Evolutionary conservation across 805 yeast genomes (phyloP).

Genomic region (Kodamaea hsintzibuensis): DNA sequence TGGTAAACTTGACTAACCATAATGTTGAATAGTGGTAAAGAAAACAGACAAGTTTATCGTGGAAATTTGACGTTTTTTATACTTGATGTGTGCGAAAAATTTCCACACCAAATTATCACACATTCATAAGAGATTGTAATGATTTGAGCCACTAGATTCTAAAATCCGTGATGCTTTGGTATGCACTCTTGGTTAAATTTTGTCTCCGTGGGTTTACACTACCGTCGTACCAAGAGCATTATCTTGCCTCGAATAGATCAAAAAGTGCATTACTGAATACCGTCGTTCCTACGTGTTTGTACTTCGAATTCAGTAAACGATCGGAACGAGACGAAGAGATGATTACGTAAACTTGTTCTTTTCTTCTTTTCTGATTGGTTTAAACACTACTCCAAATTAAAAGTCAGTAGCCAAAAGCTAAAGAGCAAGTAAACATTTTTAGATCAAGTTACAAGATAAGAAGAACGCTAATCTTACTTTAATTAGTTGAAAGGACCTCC

Average conservation of each 20-base stretch:
- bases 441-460: no score
- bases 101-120: neutral
- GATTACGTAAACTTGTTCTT: neutral
- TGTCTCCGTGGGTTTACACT: neutral
- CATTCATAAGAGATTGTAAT: neutral
- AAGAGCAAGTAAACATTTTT: no score
- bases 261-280: neutral
- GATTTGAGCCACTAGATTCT: neutral
- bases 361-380: no score
- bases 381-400: no score
- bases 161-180: no score
- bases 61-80: slow-evolving; percentile 1
- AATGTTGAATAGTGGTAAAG: slow-evolving; percentile 1
- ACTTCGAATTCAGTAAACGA: slow-evolving; percentile 3
- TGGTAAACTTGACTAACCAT: slow-evolving; percentile 24
- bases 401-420: no score
- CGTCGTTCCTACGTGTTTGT: neutral
- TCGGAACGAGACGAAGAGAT: slow-evolving; percentile 1
- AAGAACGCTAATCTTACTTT: no score
- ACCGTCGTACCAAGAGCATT: neutral
- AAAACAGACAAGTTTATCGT: neutral
- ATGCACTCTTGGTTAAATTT: no score
- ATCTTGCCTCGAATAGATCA: neutral
- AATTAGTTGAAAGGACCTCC: no score
- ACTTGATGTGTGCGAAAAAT: neutral